Conservation (phyloP, 2,329 filamentous ascomycete genomes). For the Diaporthe helianthi region DNA sequence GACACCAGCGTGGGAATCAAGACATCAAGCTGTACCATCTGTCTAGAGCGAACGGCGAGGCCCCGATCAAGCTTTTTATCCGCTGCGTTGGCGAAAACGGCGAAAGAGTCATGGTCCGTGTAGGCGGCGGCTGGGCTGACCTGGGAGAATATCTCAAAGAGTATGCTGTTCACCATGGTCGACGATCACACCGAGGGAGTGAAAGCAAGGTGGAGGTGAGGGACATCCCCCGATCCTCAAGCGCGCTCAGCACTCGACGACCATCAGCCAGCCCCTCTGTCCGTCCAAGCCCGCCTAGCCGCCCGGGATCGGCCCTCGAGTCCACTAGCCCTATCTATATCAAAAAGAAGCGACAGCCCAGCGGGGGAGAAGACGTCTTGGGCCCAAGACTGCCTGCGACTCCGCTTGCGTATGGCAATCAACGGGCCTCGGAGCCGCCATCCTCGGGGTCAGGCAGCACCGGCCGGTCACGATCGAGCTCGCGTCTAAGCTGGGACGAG, state of each 20-base stretch:
- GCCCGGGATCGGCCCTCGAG: conserved; percentile 47
- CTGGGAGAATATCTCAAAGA: conserved; percentile 93
- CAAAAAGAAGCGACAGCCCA: conserved; percentile 59
- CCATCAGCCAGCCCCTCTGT: conserved; percentile 43
- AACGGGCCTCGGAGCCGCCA: conserved; percentile 49
- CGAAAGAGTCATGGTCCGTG: conserved; percentile 96
- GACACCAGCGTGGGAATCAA: conserved; percentile 61
- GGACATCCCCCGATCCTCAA: conserved; percentile 50
- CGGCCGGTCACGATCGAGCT: conserved; percentile 57
- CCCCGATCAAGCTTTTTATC: conserved; percentile 94
- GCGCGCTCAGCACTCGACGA: conserved; percentile 30
- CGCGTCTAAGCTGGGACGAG: conserved; percentile 63
- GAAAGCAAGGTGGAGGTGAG: conserved; percentile 66
- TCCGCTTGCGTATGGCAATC: conserved; percentile 46
- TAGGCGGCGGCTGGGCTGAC: conserved; percentile 98
- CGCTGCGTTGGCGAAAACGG: conserved; percentile 88
- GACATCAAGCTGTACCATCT: conserved; percentile 95
- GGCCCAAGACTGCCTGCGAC: conserved; percentile 48
- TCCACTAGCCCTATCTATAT: conserved; percentile 59
- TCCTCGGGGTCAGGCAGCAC: conserved; percentile 49
- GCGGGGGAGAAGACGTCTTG: conserved; percentile 46
- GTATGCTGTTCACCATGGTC: conserved; percentile 90
- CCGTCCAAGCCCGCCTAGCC: conserved; percentile 46
- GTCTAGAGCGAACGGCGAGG: conserved; percentile 80
- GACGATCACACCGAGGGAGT: conserved; percentile 59